These are phyloP conservation scores for Penicillium freii DNA, from an alignment of 2,329 filamentous ascomycete species.

Conservation along the genomic window DNA sequence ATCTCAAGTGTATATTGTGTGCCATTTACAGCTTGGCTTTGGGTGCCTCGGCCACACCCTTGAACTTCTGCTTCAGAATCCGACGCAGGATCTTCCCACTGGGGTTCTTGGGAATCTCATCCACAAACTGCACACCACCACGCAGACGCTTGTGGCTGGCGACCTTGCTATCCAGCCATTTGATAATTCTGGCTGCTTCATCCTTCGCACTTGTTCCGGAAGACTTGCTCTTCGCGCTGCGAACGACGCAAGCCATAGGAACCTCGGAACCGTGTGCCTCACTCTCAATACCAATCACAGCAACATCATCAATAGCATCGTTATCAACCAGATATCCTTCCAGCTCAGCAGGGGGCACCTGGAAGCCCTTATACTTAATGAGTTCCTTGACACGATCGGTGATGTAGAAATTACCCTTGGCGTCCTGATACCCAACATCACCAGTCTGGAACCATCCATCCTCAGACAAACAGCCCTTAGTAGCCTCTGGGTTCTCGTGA, in stretches of 20 bases:
- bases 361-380: slow-evolving; percentile 68
- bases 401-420: slow-evolving; percentile 79
- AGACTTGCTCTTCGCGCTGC: slow-evolving; percentile 45
- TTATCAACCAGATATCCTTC: slow-evolving; percentile 55
- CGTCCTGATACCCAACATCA: slow-evolving; percentile 77
- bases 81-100: slow-evolving; percentile 51
- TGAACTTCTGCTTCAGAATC: slow-evolving; percentile 45
- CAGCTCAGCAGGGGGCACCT: slow-evolving; percentile 67
- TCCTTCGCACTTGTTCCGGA: slow-evolving; percentile 46
- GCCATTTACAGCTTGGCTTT: slow-evolving; percentile 44
- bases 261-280: slow-evolving; percentile 64
- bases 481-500: slow-evolving; percentile 58
- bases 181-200: slow-evolving; percentile 47
- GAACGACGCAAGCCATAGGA: slow-evolving; percentile 64
- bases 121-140: slow-evolving; percentile 47
- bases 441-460: slow-evolving; percentile 91
- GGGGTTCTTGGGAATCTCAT: slow-evolving; percentile 49
- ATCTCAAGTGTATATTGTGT: not conserved
- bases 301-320: slow-evolving; percentile 56
- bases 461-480: slow-evolving; percentile 53
- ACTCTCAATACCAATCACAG: slow-evolving; percentile 63
- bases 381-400: slow-evolving; percentile 75
- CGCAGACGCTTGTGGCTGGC: slow-evolving; percentile 47
- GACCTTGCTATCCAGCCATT: slow-evolving; percentile 45
- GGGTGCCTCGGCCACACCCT: slow-evolving; percentile 34